Percentiles rank a stretch among this genome's conserved stretches.
Evolutionary conservation across 768 basidiomycete genomes (phyloP).

Genomic region (Paxillus ammoniavirescens): DNA sequence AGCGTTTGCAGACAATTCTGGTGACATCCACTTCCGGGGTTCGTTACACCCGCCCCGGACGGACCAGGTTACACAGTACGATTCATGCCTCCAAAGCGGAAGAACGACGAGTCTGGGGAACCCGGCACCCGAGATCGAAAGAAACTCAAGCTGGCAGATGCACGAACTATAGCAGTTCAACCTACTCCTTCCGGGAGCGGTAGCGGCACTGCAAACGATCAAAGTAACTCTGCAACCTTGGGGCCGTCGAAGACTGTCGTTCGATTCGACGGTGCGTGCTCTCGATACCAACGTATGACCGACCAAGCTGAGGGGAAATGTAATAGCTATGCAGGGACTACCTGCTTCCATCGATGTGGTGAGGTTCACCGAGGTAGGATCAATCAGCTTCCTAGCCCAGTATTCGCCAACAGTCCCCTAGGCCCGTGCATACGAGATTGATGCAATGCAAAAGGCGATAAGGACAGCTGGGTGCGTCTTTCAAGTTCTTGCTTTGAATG

Average conservation of each 20-base stretch:
- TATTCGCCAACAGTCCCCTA: conserved; percentile 29
- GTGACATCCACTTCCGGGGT: neutral
- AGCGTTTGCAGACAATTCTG: neutral
- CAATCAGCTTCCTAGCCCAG: neutral
- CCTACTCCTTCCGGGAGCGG: conserved; percentile 13
- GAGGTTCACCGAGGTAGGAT: conserved; percentile 75
- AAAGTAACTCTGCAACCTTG: conserved; percentile 29
- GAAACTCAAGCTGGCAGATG: conserved; percentile 60
- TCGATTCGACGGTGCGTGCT: conserved; percentile 41
- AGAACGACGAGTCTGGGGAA: conserved; percentile 29
- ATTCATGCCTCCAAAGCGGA: conserved; percentile 43
- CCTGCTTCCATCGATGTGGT: conserved; percentile 83
- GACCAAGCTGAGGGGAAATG: neutral
- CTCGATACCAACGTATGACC: neutral
- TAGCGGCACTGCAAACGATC: conserved; percentile 4
- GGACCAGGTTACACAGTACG: conserved; percentile 23
- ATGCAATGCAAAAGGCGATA: conserved; percentile 87
- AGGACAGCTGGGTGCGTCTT: conserved; percentile 62
- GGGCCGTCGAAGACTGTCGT: conserved; percentile 41
- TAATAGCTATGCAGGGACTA: conserved; percentile 54
- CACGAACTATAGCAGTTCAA: conserved; percentile 71
- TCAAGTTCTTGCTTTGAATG: rapidly evolving
- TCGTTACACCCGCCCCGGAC: neutral
- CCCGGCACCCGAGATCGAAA: conserved; percentile 54
- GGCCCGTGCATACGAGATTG: conserved; percentile 87